Conservation (phyloP, 192 early-diverging fungal genomes). For the Paraglomus occultum region DNA sequence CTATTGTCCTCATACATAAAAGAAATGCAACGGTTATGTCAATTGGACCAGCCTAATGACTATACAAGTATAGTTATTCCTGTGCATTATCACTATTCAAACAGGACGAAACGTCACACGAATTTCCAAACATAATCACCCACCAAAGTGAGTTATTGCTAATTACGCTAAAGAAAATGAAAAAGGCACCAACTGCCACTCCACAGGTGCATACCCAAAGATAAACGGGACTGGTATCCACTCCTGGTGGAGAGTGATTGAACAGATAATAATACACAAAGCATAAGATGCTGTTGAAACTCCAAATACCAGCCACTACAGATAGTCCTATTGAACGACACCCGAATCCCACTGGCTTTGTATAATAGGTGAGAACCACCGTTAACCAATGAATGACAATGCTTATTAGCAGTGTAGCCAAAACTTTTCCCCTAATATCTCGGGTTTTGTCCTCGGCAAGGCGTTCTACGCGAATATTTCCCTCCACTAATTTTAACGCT, state of each 20-base stretch:
- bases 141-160: not conserved
- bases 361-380: not conserved
- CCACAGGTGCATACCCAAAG: conserved; percentile 2
- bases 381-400: not conserved
- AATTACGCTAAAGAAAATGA: not conserved
- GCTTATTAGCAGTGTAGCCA: not conserved
- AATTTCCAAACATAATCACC: not conserved
- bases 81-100: no score
- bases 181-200: not conserved
- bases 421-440: not conserved
- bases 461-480: not conserved
- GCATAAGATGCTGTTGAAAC: not conserved
- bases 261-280: not conserved
- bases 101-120: not conserved
- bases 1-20: no score
- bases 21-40: no score
- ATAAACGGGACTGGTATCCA: not conserved
- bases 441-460: not conserved
- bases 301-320: conserved; percentile 5
- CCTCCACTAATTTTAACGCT: not conserved
- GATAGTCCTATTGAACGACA: not conserved
- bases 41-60: no score
- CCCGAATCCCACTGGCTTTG: not conserved
- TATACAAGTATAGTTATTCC: no score
- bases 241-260: no score